Base-by-base conservation (phyloP, 768 basidiomycete species). In the Macrocybe gigantea region DNA sequence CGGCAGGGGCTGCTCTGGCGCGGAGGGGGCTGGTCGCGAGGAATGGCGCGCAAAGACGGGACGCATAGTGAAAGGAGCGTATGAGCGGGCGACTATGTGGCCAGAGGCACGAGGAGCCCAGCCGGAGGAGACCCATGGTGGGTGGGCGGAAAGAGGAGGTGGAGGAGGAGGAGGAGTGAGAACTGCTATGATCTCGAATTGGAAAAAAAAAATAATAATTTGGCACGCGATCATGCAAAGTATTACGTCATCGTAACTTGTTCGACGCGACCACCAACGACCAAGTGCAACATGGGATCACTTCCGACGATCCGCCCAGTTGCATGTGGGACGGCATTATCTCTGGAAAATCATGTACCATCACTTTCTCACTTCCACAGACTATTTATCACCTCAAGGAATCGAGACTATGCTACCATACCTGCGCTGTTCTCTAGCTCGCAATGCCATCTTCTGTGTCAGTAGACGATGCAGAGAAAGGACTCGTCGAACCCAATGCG, bases 1-100 rank as follows among this genome's bases (percentile, higher is more conserved):
- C 85, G 5, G 85, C 86, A 38, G 85, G 85, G 10, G 79, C 80
- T 35, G 88, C 87, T 48, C 87, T 75, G 12, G 88, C 86, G 51
- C 76, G 76, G 49, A 79, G 63, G 49, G 75, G 69, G 47, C 67
- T 71, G 12, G 83, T 78, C 38, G 79, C 75, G 5, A 64, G 60
- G 40, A 75, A 67, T 56, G 62, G 63, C 61, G 59, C 66, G 54
- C 52, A 64, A 45, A 58, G 59, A 22, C 60, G 51, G 22, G 64
- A 64, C 38, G 70, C 67, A 33, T 73, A 65, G 56, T 82, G 81
- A 60, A 85, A 80, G 49, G 70, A 65, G 40, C 82, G 81, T 50
- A 58, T 52, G 47, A 53, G 66, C 15, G 60, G 61, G 49, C 64
- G 62, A 34, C 59, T 41, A n/a, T 71, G 38, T 40, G 62, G 58